phyloP scores from a whole-genome alignment of 2,329 filamentous ascomycete species.

The Ophiocordyceps camponoti-leonardi region DNA sequence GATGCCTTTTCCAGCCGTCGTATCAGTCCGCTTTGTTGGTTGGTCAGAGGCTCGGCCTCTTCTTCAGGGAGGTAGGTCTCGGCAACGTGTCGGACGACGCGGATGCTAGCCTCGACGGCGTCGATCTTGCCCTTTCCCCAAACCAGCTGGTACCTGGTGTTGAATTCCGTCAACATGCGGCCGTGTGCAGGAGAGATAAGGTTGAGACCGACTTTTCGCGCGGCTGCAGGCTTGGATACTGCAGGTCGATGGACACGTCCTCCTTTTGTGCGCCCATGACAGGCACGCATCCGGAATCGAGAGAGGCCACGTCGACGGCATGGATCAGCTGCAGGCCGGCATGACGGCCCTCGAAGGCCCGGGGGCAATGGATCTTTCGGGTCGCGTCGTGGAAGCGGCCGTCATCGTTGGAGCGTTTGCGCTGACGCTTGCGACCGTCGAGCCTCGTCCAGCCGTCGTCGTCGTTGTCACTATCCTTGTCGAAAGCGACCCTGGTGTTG shows the following conservation, averaged over 20 bases:
- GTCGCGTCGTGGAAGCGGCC: constrained; percentile 26
- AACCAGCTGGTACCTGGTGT: constrained; percentile 41
- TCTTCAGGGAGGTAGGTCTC: constrained; percentile 63
- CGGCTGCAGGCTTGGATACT: constrained; percentile 63
- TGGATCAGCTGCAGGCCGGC: constrained; percentile 34
- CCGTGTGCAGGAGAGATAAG: background rate
- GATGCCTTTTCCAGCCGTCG: constrained; percentile 62
- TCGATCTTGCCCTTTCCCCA: constrained; percentile 66
- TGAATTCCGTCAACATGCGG: constrained; percentile 1
- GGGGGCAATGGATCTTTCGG: constrained; percentile 26
- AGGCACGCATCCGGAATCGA: constrained; percentile 31
- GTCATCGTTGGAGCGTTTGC: constrained; percentile 22
- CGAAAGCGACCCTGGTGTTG: constrained; percentile 25
- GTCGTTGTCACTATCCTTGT: constrained; percentile 31
- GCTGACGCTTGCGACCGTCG: constrained; percentile 30
- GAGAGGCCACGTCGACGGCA: constrained; percentile 36
- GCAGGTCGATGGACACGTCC: constrained; percentile 48
- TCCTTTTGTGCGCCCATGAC: constrained; percentile 30
- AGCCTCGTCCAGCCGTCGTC: constrained; percentile 35
- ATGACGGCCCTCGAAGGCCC: constrained; percentile 25
- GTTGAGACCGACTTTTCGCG: constrained; percentile 41
- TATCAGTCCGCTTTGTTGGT: constrained; percentile 57
- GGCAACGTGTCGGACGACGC: constrained; percentile 51
- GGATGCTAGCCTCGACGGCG: constrained; percentile 55
- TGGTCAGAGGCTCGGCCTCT: constrained; percentile 48